A percentile compares a stretch with the other conserved stretches of the same genome.
Conservation (phyloP, 2,329 filamentous ascomycete species). For the Botrytis cinerea region DNA sequence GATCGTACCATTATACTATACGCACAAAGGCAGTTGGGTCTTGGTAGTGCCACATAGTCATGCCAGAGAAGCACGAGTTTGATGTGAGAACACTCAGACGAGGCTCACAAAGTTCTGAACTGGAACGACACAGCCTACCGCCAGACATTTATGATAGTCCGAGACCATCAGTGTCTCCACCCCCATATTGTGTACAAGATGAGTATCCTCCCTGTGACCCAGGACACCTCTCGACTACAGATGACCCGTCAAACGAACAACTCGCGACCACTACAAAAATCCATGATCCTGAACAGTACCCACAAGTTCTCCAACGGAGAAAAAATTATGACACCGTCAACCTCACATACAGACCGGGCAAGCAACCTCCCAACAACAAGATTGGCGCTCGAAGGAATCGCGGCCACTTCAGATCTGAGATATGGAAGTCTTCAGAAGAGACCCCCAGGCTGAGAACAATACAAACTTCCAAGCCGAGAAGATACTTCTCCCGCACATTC, state of each 20-base stretch:
- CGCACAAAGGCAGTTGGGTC: too few relatives aligned
- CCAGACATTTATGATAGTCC: neutral
- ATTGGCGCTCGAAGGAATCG: neutral
- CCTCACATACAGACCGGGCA: neutral
- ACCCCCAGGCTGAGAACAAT: neutral
- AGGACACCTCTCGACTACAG: neutral
- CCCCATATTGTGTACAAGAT: neutral
- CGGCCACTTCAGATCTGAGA: neutral
- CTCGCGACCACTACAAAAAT: too few relatives aligned
- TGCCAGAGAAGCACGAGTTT: conserved; percentile 5
- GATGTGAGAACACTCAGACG: conserved; percentile 3
- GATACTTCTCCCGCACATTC: conserved; percentile 9
- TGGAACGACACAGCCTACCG: neutral
- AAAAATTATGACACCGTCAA: neutral
- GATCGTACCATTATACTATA: neutral
- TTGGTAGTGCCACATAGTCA: neutral
- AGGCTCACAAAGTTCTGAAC: neutral
- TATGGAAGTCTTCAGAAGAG: neutral
- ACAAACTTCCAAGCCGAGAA: neutral
- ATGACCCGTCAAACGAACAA: neutral
- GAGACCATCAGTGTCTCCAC: neutral
- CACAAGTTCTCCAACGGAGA: neutral
- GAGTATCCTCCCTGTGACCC: neutral
- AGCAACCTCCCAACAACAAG: neutral
- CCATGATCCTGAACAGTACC: too few relatives aligned